These are phyloP conservation scores for Aegilops tauschii DNA, from an alignment of 176 grass and related monocot species.

Conservation along the genomic window DNA sequence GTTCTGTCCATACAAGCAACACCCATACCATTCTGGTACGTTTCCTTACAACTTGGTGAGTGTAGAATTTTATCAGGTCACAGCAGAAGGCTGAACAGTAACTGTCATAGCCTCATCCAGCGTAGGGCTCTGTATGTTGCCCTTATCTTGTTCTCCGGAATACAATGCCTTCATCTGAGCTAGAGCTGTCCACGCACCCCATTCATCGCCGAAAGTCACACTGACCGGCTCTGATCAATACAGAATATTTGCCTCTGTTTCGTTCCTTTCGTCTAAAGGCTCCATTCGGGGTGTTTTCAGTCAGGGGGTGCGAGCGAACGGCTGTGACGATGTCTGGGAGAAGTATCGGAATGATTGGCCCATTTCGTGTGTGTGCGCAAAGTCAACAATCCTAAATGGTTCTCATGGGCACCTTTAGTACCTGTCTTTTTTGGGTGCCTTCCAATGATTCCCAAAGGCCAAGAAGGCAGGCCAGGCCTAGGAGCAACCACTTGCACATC, in stretches of 20 bases:
- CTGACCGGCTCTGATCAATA: background rate
- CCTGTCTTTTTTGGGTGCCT: slow-evolving; percentile 31
- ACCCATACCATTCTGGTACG: background rate
- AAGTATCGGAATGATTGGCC: slow-evolving; percentile 11
- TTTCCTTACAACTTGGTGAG: slow-evolving; percentile 30
- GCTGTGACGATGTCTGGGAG: background rate
- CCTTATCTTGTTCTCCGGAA: slow-evolving; percentile 12
- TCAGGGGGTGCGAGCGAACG: background rate
- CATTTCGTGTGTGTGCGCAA: background rate
- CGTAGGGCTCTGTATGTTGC: background rate
- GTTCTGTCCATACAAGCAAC: slow-evolving; percentile 23
- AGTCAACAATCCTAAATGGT: slow-evolving; percentile 23
- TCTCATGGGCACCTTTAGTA: background rate
- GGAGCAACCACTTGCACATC: slow-evolving; percentile 35
- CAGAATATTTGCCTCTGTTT: slow-evolving; percentile 24
- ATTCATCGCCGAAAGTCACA: slow-evolving; percentile 35
- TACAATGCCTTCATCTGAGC: background rate
- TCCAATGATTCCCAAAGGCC: slow-evolving; percentile 43
- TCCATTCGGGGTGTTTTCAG: slow-evolving; percentile 10
- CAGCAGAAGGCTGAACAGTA: background rate
- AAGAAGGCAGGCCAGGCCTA: slow-evolving; percentile 1
- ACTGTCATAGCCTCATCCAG: slow-evolving; percentile 1
- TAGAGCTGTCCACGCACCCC: slow-evolving; percentile 2
- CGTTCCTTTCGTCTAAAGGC: slow-evolving; percentile 21
- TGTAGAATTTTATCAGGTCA: slow-evolving; percentile 26